A percentile compares a stretch with the other conserved stretches of the same genome.
These are phyloP conservation scores for Didymella exigua DNA, from an alignment of 2,329 filamentous ascomycete species.

Conservation along the genomic window DNA sequence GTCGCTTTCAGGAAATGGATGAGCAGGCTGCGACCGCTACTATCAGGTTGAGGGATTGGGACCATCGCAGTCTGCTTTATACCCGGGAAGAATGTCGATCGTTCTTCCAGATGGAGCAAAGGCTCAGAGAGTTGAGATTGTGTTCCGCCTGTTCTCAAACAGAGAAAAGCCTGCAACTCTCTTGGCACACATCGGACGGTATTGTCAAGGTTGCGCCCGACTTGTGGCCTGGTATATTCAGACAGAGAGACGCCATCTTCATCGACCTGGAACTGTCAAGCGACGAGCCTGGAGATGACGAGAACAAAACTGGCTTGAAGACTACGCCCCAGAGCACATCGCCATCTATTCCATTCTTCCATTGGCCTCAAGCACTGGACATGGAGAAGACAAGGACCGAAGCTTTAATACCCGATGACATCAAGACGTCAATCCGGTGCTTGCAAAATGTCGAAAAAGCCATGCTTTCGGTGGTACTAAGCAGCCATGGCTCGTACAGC, in stretches of 20 bases:
- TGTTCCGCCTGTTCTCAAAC: background rate
- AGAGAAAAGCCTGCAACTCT: slow-evolving; percentile 13
- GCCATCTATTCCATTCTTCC: slow-evolving; percentile 30
- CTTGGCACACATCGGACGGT: slow-evolving; percentile 6
- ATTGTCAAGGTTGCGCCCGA: slow-evolving; percentile 18
- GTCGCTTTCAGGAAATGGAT: background rate
- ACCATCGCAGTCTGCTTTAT: slow-evolving; percentile 31
- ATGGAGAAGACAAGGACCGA: background rate
- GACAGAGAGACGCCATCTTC: slow-evolving; percentile 23
- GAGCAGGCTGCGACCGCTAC: slow-evolving; percentile 1
- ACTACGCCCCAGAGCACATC: background rate
- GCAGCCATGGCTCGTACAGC: slow-evolving; percentile 2
- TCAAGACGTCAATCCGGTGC: slow-evolving; percentile 10
- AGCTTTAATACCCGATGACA: background rate
- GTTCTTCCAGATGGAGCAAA: slow-evolving; percentile 42
- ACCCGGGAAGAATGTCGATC: slow-evolving; percentile 28
- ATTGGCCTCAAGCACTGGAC: slow-evolving; percentile 27
- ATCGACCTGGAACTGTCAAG: slow-evolving; percentile 26
- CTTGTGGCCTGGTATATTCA: slow-evolving; percentile 31
- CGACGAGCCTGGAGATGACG: background rate
- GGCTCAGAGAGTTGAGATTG: slow-evolving; percentile 25
- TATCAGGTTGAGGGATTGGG: slow-evolving; percentile 31
- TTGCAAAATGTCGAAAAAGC: slow-evolving; percentile 35
- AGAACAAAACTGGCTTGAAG: background rate
- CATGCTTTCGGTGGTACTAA: slow-evolving; percentile 26